A percentile compares a stretch with the other conserved stretches of the same genome.
Evolutionary conservation across 352 stramenopile species (phyloP).

Genomic region (Thalassiosira exigua): DNA sequence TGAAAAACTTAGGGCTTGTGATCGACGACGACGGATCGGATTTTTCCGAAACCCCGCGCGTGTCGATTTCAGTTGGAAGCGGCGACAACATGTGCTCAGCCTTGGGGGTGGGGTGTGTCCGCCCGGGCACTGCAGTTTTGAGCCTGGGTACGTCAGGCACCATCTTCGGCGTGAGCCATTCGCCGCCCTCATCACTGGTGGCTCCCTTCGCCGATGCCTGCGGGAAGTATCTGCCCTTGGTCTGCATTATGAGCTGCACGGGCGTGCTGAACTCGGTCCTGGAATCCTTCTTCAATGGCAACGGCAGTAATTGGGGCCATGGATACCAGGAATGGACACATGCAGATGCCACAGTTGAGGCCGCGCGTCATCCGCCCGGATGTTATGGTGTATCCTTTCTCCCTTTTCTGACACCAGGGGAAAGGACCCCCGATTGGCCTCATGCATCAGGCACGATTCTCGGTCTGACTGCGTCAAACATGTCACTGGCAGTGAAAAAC

Average conservation of each 20-base stretch:
- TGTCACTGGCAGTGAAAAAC: conserved; percentile 18
- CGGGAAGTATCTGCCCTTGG: conserved; percentile 41
- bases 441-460: conserved; percentile 40
- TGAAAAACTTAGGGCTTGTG: conserved; percentile 9
- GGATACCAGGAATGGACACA: conserved; percentile 17
- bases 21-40: not conserved
- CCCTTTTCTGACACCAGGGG: conserved; percentile 43
- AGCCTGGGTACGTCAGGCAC: conserved; percentile 58
- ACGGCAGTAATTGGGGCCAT: not conserved
- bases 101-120: conserved; percentile 39
- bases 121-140: conserved; percentile 36
- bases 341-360: conserved; percentile 23
- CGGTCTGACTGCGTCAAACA: conserved; percentile 39
- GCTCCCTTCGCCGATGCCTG: conserved; percentile 50
- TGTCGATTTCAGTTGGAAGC: conserved; percentile 45
- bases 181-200: conserved; percentile 25
- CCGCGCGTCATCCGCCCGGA: conserved; percentile 20
- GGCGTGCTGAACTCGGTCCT: conserved; percentile 42
- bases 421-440: conserved; percentile 56
- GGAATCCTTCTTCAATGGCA: conserved; percentile 21
- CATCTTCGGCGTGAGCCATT: conserved; percentile 47
- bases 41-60: not conserved
- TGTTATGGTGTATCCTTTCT: conserved; percentile 54
- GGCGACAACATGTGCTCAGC: conserved; percentile 61
- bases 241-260: conserved; percentile 55